Evolutionary conservation across 345 rosid species (phyloP).

Genomic region (Gynandropsis gynandra): DNA sequence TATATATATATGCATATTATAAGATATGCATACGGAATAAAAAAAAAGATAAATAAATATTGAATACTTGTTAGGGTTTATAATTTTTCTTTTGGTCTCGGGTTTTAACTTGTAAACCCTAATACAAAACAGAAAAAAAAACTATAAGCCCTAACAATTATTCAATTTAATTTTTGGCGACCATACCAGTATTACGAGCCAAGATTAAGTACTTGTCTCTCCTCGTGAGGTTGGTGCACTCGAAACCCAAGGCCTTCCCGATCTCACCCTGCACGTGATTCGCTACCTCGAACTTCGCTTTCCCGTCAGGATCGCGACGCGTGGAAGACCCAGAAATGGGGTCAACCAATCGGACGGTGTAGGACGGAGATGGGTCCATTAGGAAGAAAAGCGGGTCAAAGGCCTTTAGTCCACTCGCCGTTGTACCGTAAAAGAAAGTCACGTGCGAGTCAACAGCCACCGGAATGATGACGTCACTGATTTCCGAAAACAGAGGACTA

Average conservation of each 20-base stretch:
- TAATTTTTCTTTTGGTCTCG: too few relatives aligned
- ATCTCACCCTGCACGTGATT: conserved; percentile 41
- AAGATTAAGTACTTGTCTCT: conserved; percentile 45
- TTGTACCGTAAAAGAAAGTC: conserved; percentile 46
- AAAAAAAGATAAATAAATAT: too few relatives aligned
- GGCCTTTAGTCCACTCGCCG: conserved; percentile 48
- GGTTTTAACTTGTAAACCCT: too few relatives aligned
- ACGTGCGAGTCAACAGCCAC: conserved; percentile 41
- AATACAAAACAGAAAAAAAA: too few relatives aligned
- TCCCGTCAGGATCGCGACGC: conserved; percentile 18
- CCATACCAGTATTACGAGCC: conserved; percentile 48
- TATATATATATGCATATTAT: too few relatives aligned
- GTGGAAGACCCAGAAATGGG: conserved; percentile 28
- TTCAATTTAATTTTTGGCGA: conserved; percentile 5
- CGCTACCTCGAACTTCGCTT: conserved; percentile 34
- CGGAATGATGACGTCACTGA: conserved; percentile 41
- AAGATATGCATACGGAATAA: too few relatives aligned
- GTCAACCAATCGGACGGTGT: conserved; percentile 26
- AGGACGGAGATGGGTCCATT: conserved; percentile 33
- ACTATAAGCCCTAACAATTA: too few relatives aligned
- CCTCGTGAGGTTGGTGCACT: conserved; percentile 48
- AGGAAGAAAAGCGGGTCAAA: conserved; percentile 40
- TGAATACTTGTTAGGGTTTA: too few relatives aligned
- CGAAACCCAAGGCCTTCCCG: conserved; percentile 42
- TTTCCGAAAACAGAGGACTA: conserved; percentile 53